Evolutionary conservation across 2,329 filamentous ascomycete species (phyloP), one percentile per base, ranked within the genome.

Genomic region (Colletotrichum costaricense): DNA sequence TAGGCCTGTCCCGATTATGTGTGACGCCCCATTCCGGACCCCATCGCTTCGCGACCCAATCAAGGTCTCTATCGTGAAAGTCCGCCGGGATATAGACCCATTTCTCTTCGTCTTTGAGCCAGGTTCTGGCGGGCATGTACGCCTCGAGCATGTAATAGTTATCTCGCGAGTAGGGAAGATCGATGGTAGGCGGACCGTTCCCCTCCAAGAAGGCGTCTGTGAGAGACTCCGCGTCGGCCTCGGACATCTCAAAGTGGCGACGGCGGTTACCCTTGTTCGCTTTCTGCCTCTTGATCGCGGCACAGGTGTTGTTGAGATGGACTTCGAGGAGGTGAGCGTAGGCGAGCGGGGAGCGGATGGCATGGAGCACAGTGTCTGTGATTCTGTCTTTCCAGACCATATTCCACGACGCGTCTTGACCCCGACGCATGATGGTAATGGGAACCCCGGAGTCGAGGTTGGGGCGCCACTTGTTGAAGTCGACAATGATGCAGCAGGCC

Each of bases 141-240:
- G 87, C 87, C 77, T 90, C 84, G 33, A 91, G 82, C 82, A 88
- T 86, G 76, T 91, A 89, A 76, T 91, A 91, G 58, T 88, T 86
- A 71, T 91, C 90, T 26, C 90, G 81, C 63, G 88, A 84, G 68
- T 84, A 90, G 0, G 88, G 89, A 12, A 89, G 85, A 65, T 90
- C 87, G 12, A 87, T 77, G 0, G 85, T 87, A 0, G 84, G 83
- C 4, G 88, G 88, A 0, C 89, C 89, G 26, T 82, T 83, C 19
- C 86, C 81, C 24, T 84, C 81, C 14, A 91, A 78, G 68, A 91
- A 91, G 0, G 70, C 75, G 74, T 91, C 89, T 0, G 84, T 87
- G 9, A 83, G 88, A 0, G 81, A 78, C 1, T 77, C 78, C 3
- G 81, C 83, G 59, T 91, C 89, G 9, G 73, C 77, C 6, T 78